Evolutionary conservation across 1,284 basidiomycete species (phyloP).

Genomic region (Marasmius tenuissimus): DNA sequence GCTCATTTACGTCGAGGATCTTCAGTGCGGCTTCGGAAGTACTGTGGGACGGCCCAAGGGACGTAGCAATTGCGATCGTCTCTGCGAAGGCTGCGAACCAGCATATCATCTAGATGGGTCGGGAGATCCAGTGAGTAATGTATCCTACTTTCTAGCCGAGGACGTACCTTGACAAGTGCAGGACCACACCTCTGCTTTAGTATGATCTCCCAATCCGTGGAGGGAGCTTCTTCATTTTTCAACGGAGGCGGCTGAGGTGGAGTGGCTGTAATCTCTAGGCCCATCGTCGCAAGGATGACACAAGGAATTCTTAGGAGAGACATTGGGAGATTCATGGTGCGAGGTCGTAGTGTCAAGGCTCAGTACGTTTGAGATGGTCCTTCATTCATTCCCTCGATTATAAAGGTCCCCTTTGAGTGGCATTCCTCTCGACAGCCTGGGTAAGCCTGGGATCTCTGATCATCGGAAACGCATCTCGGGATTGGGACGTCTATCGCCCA

Average conservation of each 20-base stretch:
- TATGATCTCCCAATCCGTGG: conserved; percentile 32
- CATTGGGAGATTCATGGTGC: conserved; percentile 16
- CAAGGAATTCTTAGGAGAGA: conserved; percentile 33
- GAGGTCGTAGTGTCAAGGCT: not conserved
- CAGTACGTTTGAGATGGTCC: conserved; percentile 1
- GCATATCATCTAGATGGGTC: conserved; percentile 29
- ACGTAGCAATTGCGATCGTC: conserved; percentile 30
- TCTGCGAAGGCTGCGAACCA: conserved; percentile 37
- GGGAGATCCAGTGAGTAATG: not conserved
- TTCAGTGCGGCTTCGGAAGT: conserved; percentile 25
- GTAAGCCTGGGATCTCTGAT: not conserved
- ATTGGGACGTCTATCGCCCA: not conserved
- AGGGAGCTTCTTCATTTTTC: conserved; percentile 29
- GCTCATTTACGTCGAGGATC: conserved; percentile 22
- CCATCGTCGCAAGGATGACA: conserved; percentile 35
- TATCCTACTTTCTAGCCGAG: not conserved
- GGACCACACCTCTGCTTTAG: conserved; percentile 32
- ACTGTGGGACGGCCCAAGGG: conserved; percentile 18
- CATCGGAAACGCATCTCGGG: not conserved
- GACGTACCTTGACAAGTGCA: conserved; percentile 31
- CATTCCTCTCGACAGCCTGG: not conserved
- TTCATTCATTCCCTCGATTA: not conserved
- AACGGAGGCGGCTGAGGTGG: conserved; percentile 40
- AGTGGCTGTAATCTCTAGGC: conserved; percentile 36
- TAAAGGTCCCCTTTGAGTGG: not conserved